These are phyloP conservation scores for Blastocystis sp. DNA, from an alignment of 352 stramenopile genomes.

Conservation along the genomic window DNA sequence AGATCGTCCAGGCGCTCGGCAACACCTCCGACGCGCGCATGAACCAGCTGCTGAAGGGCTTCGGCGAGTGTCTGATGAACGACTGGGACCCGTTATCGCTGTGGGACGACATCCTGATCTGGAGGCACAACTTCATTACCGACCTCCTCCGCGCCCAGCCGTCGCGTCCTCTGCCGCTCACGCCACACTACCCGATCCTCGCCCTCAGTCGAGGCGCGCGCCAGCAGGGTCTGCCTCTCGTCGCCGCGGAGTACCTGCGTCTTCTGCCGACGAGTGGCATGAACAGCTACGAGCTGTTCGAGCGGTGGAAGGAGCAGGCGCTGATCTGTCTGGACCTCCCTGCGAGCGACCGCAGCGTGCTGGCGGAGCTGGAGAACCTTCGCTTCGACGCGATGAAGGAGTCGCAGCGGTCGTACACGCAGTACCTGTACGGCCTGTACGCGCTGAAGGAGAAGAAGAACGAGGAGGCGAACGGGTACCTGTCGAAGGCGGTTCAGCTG, in stretches of 20 bases:
- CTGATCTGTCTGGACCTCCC: conserved; percentile 18
- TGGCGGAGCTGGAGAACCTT: conserved; percentile 20
- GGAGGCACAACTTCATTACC: not conserved
- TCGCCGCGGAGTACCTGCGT: conserved; percentile 21
- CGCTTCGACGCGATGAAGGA: conserved; percentile 36
- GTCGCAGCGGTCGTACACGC: not conserved
- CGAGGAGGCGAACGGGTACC: conserved; percentile 2
- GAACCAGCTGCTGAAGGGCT: not conserved
- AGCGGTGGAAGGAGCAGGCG: conserved; percentile 40
- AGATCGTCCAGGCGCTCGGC: not conserved
- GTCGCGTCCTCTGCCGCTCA: not conserved
- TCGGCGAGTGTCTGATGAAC: conserved; percentile 16
- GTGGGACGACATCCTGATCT: conserved; percentile 34
- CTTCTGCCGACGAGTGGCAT: not conserved
- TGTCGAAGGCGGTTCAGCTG: not conserved
- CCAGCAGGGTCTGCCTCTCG: conserved; percentile 24
- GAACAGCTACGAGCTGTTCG: not conserved
- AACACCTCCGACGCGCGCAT: not conserved
- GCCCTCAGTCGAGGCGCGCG: conserved; percentile 1
- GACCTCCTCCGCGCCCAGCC: not conserved
- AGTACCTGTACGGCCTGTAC: not conserved
- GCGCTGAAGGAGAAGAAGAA: conserved; percentile 15
- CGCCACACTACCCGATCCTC: not conserved
- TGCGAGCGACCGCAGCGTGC: not conserved
- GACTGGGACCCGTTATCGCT: conserved; percentile 1